A percentile compares a stretch with the other conserved stretches of the same genome.
Evolutionary conservation across 139 green algal genomes (phyloP).

Genomic region (Penium margaritaceum): DNA sequence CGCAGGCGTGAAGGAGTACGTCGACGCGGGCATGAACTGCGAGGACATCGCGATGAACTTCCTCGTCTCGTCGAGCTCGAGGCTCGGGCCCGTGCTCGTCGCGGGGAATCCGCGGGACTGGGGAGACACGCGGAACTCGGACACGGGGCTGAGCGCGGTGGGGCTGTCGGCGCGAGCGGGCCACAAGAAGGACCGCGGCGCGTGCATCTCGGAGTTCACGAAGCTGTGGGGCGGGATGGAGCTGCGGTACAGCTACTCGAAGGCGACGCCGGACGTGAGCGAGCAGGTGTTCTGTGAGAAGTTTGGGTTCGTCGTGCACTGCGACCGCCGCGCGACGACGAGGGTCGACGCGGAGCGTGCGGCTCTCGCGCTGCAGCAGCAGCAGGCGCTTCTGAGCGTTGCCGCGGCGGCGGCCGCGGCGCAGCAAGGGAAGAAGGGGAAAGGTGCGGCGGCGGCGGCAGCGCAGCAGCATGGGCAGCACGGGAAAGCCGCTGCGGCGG

Average conservation of each 20-base stretch:
- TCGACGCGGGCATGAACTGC: slow-evolving; percentile 38
- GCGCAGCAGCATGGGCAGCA: no score
- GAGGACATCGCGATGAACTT: slow-evolving; percentile 47
- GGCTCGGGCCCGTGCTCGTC: slow-evolving; percentile 31
- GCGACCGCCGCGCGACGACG: slow-evolving; percentile 12
- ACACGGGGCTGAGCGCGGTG: slow-evolving; percentile 26
- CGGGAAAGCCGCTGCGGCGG: no score
- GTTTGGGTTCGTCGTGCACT: slow-evolving; percentile 34
- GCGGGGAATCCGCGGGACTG: slow-evolving; percentile 32
- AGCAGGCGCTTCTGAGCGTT: no score
- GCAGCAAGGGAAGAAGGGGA: no score
- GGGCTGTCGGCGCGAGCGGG: slow-evolving; percentile 25
- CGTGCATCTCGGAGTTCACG: slow-evolving; percentile 29
- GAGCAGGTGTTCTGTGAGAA: slow-evolving; percentile 40
- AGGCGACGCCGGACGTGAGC: slow-evolving; percentile 21
- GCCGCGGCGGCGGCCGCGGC: no score
- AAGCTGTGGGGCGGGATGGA: slow-evolving; percentile 37
- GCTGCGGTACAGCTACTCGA: slow-evolving; percentile 36
- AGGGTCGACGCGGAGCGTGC: slow-evolving; percentile 2
- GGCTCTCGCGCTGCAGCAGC: no score
- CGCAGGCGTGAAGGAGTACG: slow-evolving; percentile 33
- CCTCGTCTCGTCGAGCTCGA: slow-evolving; percentile 11
- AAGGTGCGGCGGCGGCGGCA: no score
- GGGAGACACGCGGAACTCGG: slow-evolving; percentile 42
- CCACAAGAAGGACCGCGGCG: slow-evolving; percentile 32